phyloP scores from a whole-genome alignment of 108 stramenopile species.

The Tribonema minus region DNA sequence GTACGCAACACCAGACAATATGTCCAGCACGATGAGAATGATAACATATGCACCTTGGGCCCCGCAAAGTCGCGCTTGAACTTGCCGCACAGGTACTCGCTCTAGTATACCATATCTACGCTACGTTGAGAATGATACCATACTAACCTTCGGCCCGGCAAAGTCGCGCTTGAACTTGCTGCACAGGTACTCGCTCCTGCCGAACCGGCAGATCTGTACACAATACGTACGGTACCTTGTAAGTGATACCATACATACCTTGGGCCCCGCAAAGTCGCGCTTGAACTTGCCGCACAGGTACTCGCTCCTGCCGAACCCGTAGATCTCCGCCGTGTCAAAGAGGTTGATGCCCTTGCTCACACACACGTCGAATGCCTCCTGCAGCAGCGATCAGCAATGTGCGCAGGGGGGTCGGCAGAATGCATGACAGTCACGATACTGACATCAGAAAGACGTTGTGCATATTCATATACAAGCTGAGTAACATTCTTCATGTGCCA shows the following conservation, averaged over 20 bases:
- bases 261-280: conserved; percentile 15
- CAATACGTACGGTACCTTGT: too few species aligned
- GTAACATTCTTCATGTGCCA: too few species aligned
- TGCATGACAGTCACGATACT: too few species aligned
- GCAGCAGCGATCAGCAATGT: too few species aligned
- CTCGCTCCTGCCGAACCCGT: conserved; percentile 72
- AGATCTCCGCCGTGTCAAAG: conserved; percentile 78
- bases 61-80: conserved; percentile 30
- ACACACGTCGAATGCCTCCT: conserved; percentile 36
- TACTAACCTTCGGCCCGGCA: too few species aligned
- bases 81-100: conserved; percentile 60
- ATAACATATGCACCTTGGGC: too few species aligned
- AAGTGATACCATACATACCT: not conserved
- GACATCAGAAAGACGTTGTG: too few species aligned
- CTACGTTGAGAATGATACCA: too few species aligned
- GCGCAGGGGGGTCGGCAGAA: too few species aligned
- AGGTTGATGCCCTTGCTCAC: conserved; percentile 51
- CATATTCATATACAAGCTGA: too few species aligned
- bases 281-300: conserved; percentile 56
- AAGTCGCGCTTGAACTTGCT: conserved; percentile 40
- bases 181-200: conserved; percentile 65
- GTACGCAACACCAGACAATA: conserved; percentile 72
- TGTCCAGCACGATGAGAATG: too few species aligned
- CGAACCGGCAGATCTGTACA: conserved; percentile 71
- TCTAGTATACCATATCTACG: too few species aligned